Evolutionary conservation across 1,284 basidiomycete genomes (phyloP), one percentile per base, ranked within the genome.

Genomic region (Rugosomyces carneus): DNA sequence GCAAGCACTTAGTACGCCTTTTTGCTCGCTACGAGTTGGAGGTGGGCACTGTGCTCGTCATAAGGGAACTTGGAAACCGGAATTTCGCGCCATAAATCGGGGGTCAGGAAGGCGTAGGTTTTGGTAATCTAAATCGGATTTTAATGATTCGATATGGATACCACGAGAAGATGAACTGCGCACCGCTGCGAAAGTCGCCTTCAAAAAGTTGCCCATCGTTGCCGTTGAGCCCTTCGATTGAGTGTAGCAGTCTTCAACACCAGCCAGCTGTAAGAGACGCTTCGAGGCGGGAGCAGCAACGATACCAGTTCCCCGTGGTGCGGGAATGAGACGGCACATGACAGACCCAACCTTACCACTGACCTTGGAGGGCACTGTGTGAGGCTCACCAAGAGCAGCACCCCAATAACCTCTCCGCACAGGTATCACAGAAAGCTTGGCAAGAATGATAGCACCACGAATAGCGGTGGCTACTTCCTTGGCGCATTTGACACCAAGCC

Each of bases 391-490:
- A 62, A 97, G 93, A 62, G 90, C 89, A 62, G 91, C 89, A 79
- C 96, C 96, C 96, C 96, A 99, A 82, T 98, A 99, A 60, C 95
- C 95, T 73, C 96, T 81, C 63, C 96, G 89, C 56, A 99, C 94
- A 60, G 96, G 93, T 65, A 95, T 85, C 66, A 95, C 85, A 48
- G 91, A 90, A 57, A 98, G 79, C 71, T 99, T 95, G 60, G 93
- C 93, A 53, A 97, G 86, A 71, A 95, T 89, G 72, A 99, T 98
- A 53, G 95, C 95, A 55, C 95, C 95, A 60, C 96, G 93, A 71
- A 99, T 98, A 60, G 96, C 95, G 51, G 94, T 97, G 35, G 96
- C 95, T 61, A 99, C 96, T 80, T 99, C 95, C 81, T 99, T 99
- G 61, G 95, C 94, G 70, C 95, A 98, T 80, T 99, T 99, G 72